Evolutionary conservation across 768 basidiomycete genomes (phyloP), one percentile per base, ranked within the genome.

Genomic region (Hydnum rufescens): DNA sequence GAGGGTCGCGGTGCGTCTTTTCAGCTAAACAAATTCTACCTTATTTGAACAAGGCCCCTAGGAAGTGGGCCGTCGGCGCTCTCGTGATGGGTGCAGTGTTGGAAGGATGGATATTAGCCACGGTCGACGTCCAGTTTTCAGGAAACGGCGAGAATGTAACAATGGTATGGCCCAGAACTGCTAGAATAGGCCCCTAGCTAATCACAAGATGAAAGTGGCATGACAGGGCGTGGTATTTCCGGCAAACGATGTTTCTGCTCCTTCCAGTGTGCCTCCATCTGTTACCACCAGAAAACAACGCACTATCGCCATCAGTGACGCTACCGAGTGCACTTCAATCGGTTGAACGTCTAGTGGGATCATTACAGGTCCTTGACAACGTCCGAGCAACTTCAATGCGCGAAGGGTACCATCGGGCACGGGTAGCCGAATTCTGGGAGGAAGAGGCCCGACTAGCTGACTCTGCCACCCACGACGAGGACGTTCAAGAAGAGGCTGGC

Each of bases 161-260:
- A 54, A 71, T 71, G 70, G 69, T 71, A 53, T 50, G 66, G 61
- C 31, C 34, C 23, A 25, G 42, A 26, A 22, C 42, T 25, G 32
- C 42, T 47, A 8, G 8, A 16, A 25, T 47, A 26, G 13, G 8
- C 29, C 19, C 32, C 5, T 18, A 18, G 32, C 34, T 4, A 3
- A 22, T 32, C 31, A 13, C 57, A 19, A 23, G 5, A 8, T 39
- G 22, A 29, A 55, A 84, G 82, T 79, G 76, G 76, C 78, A 82
- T 64, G 80, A 84, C 61, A 66, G 60, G 26, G 64, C 78, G 32
- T 71, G 73, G 60, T 60, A 69, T 47, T 55, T 64, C 31, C 80
- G 82, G n/a, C 72, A 74, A 51, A 26, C 68, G 1, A 62, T 80
- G 51, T 79, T 84, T 64, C 66, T 82, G 53, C 4, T 70, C 29